A percentile compares a stretch with the other conserved stretches of the same genome.
These are phyloP conservation scores for Capniomyces stellatus DNA, from an alignment of 371 early-diverging fungal species.

Conservation along the genomic window DNA sequence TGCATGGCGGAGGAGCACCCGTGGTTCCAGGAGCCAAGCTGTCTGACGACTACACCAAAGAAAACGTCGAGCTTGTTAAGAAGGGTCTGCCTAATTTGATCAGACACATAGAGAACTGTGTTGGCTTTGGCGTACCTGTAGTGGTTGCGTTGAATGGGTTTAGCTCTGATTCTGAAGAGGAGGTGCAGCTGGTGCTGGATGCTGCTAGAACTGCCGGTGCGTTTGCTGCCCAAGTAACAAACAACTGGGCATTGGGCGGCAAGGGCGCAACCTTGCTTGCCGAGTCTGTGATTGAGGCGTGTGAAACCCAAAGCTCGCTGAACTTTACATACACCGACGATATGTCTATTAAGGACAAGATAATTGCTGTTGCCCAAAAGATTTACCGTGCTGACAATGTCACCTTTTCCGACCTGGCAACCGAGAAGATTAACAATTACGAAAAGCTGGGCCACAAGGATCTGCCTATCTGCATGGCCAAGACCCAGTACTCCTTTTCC, in stretches of 20 bases:
- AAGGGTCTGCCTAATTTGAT: constrained; percentile 69
- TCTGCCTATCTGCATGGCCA: constrained; percentile 95
- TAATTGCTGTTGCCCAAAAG: constrained; percentile 71
- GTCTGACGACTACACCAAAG: constrained; percentile 65
- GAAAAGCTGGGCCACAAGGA: constrained; percentile 45
- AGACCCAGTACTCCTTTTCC: constrained; percentile 84
- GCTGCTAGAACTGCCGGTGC: constrained; percentile 72
- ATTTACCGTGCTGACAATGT: constrained; percentile 89
- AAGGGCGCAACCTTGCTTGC: constrained; percentile 76
- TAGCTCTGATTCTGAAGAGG: constrained; percentile 69
- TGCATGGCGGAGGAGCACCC: constrained; percentile 96
- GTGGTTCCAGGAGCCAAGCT: constrained; percentile 81
- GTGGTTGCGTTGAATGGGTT: constrained; percentile 90
- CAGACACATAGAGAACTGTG: constrained; percentile 79
- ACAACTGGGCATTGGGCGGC: constrained; percentile 90
- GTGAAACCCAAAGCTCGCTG: constrained; percentile 16
- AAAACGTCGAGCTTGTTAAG: constrained; percentile 64
- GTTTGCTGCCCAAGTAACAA: constrained; percentile 58
- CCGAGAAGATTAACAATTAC: constrained; percentile 31
- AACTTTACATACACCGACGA: constrained; percentile 40
- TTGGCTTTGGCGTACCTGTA: constrained; percentile 75
- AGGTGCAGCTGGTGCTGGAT: constrained; percentile 57
- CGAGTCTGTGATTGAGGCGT: constrained; percentile 63
- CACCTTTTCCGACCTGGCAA: constrained; percentile 58
- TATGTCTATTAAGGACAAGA: constrained; percentile 65